These are phyloP conservation scores for Anethum foeniculum DNA, from an alignment of 140 eudicot species.

Conservation along the genomic window DNA sequence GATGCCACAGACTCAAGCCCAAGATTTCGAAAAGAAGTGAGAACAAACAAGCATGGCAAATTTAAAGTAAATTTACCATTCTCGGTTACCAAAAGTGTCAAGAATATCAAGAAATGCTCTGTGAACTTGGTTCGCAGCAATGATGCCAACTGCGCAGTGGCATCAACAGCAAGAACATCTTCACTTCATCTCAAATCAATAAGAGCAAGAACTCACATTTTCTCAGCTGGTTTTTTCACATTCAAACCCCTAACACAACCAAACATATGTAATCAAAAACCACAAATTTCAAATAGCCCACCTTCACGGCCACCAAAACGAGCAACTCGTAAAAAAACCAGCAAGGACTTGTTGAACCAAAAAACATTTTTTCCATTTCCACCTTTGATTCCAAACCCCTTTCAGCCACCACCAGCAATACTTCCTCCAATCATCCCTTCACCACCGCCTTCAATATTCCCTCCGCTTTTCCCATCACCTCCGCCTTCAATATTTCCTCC, in stretches of 20 bases:
- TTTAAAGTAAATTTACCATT: slow-evolving; percentile 59
- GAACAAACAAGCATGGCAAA: slow-evolving; percentile 58
- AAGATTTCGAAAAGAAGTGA: slow-evolving; percentile 39
- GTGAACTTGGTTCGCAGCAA: slow-evolving; percentile 56
- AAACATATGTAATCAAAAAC: slow-evolving; percentile 36
- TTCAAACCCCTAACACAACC: slow-evolving; percentile 38
- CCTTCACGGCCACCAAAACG: slow-evolving; percentile 20
- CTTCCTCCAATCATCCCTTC: slow-evolving; percentile 25
- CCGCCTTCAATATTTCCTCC: slow-evolving; percentile 13
- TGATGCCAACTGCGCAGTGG: slow-evolving; percentile 50
- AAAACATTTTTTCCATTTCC: slow-evolving; percentile 16
- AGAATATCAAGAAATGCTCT: slow-evolving; percentile 42
- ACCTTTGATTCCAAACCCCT: slow-evolving; percentile 18
- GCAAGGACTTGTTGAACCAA: not conserved
- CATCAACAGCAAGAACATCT: slow-evolving; percentile 41
- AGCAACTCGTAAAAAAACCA: not conserved
- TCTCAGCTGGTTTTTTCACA: slow-evolving; percentile 66
- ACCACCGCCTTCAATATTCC: slow-evolving; percentile 38
- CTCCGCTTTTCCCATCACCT: slow-evolving; percentile 32
- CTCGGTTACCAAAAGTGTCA: slow-evolving; percentile 32
- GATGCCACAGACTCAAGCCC: slow-evolving; percentile 21
- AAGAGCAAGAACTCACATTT: slow-evolving; percentile 37
- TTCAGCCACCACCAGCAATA: slow-evolving; percentile 31
- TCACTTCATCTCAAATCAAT: slow-evolving; percentile 43
- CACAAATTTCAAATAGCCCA: slow-evolving; percentile 15